phyloP scores from a whole-genome alignment of 306 rosid genomes.

The Pyrus communis region DNA sequence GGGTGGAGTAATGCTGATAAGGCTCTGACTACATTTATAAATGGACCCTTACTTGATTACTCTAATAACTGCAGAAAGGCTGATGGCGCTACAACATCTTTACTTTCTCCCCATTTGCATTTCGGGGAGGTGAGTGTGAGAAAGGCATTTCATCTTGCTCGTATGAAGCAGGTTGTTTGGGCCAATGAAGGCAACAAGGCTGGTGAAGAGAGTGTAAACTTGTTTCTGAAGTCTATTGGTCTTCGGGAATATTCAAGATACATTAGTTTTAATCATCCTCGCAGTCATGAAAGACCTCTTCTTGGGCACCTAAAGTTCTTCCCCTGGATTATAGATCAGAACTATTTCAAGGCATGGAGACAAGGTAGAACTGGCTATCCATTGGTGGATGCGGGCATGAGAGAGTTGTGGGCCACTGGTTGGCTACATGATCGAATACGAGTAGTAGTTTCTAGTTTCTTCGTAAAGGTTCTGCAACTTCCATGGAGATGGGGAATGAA shows the following conservation, averaged over 20 bases:
- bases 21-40: constrained; percentile 72
- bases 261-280: constrained; percentile 80
- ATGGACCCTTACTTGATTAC: constrained; percentile 85
- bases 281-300: constrained; percentile 79
- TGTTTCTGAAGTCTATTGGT: constrained; percentile 84
- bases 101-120: constrained; percentile 93
- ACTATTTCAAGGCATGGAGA: constrained; percentile 85
- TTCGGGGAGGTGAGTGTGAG: constrained; percentile 96
- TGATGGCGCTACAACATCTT: constrained; percentile 85
- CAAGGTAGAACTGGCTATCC: constrained; percentile 98
- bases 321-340: constrained; percentile 74
- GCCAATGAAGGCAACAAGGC: constrained; percentile 79
- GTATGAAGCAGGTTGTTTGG: constrained; percentile 97
- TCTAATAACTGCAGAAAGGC: constrained; percentile 85
- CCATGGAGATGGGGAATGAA: constrained; percentile 99
- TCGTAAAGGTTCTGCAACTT: constrained; percentile 92
- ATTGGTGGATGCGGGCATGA: constrained; percentile 97
- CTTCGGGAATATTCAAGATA: constrained; percentile 91
- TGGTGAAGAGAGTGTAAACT: constrained; percentile 83
- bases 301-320: constrained; percentile 80
- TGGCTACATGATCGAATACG: constrained; percentile 95
- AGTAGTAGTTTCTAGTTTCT: constrained; percentile 90
- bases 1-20: constrained; percentile 99
- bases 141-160: constrained; percentile 80
- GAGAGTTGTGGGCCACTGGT: constrained; percentile 97